Percentiles rank a stretch among this genome's conserved stretches.
Conservation (phyloP, 768 basidiomycete genomes). For the Podaxis mareebaensis region DNA sequence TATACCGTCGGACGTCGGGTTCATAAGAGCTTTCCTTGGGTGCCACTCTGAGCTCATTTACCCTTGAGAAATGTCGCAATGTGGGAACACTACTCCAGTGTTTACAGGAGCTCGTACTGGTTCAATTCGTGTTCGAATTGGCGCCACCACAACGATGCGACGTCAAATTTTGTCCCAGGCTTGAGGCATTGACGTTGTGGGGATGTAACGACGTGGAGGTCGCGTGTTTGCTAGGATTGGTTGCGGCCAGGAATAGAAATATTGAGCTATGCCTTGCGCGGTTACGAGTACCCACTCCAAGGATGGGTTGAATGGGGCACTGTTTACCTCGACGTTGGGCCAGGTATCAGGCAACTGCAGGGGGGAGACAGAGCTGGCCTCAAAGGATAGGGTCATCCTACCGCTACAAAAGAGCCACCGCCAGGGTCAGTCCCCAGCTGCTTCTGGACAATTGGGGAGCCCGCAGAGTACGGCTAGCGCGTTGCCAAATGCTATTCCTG, state of each 20-base stretch:
- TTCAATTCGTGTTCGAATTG: background rate
- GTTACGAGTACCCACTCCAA: background rate
- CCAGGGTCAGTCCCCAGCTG: slow-evolving; percentile 14
- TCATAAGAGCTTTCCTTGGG: slow-evolving; percentile 42
- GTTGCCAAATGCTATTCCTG: slow-evolving; percentile 3
- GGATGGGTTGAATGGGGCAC: slow-evolving; percentile 17
- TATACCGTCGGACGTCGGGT: slow-evolving; percentile 38
- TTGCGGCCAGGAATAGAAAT: slow-evolving; percentile 37
- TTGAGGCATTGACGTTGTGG: slow-evolving; percentile 55
- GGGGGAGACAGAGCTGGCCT: slow-evolving; percentile 16
- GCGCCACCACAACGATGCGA: slow-evolving; percentile 24
- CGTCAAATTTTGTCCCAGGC: slow-evolving; percentile 49
- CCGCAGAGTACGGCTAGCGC: background rate
- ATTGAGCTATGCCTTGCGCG: background rate
- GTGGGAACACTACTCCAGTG: slow-evolving; percentile 40
- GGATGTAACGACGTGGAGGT: slow-evolving; percentile 46
- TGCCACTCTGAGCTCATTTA: slow-evolving; percentile 48
- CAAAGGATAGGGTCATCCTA: slow-evolving; percentile 32
- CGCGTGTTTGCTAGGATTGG: slow-evolving; percentile 33
- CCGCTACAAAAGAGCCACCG: slow-evolving; percentile 36
- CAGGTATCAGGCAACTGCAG: slow-evolving; percentile 17
- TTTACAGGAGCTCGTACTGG: slow-evolving; percentile 33
- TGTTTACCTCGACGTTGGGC: slow-evolving; percentile 14
- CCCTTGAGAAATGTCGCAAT: slow-evolving; percentile 47
- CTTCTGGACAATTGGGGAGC: slow-evolving; percentile 5